Evolutionary conservation across 2,329 filamentous ascomycete genomes (phyloP), one percentile per base, ranked within the genome.

Genomic region (Nannizzia gypsea): DNA sequence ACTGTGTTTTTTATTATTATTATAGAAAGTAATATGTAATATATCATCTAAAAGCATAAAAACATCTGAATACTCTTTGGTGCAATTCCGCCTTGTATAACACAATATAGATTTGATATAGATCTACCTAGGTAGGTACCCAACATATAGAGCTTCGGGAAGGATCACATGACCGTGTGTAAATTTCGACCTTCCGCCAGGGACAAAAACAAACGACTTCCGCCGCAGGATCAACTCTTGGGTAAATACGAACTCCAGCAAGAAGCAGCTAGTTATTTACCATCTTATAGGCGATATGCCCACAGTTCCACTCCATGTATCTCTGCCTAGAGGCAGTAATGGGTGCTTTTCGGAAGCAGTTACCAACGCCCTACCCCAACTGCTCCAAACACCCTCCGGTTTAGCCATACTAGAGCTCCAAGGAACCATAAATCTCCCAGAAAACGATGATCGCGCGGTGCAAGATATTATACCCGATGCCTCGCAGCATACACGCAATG

Each of bases 331-430:
- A 8, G 46, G 60, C 20, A 22, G 34, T 13, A 50, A 58, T 31
- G 31, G 50, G 40, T 61, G 55, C 8, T 11, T n/a, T 3, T 57
- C 44, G n/a, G 26, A 59, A 4, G 34, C 31, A 15, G 11, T 24
- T 4, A 22, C 11, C 62, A 83, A 82, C 66, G 85, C 88, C 3
- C 82, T 97, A 3, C 93, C 93, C 1, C 73, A 81, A n/a, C 80
- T 96, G 63, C 82, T 97, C 15, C 88, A 91, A 67, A 96, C 92
- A 0, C 93, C 93, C 0, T 85, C 88, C 0, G 93, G 93, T 57
- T 82, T 96, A 44, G 92, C 92, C 17, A 80, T 99, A 52, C 79
- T 99, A 60, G 93, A 97, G 75, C 83, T 99, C 13, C 93, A 99
- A 77, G 93, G 91, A 63, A 89, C 84, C 13, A 86, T 99, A 74